A percentile compares a stretch with the other conserved stretches of the same genome.
Conservation (phyloP, 1,139 yeast genomes). For the Nakaseomyces glabratus region DNA sequence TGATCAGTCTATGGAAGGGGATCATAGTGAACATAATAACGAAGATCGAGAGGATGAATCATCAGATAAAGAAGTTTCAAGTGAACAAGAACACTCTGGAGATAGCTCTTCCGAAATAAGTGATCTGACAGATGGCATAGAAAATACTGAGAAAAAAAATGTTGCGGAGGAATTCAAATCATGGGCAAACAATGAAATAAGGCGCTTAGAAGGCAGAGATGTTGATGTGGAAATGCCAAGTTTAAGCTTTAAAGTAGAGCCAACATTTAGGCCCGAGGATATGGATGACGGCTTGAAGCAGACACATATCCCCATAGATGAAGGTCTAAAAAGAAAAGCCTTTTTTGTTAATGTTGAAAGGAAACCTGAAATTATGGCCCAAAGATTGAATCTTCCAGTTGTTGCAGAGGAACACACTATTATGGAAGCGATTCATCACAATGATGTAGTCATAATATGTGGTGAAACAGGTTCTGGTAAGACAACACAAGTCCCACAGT, state of each 20-base stretch:
- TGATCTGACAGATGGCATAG: no score
- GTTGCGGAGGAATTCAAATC: conserved; percentile 41
- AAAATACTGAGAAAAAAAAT: conserved; percentile 16
- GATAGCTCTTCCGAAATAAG: conserved; percentile 15
- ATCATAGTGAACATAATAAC: no score
- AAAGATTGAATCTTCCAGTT: conserved; percentile 73
- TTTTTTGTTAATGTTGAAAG: conserved; percentile 62
- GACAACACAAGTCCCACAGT: conserved; percentile 71
- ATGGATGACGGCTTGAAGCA: conserved; percentile 54
- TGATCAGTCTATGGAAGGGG: conserved; percentile 15
- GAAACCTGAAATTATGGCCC: conserved; percentile 51
- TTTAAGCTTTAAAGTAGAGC: conserved; percentile 35
- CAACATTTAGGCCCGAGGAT: conserved; percentile 52
- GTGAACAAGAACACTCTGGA: conserved; percentile 14
- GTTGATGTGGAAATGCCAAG: conserved; percentile 41
- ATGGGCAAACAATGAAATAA: conserved; percentile 45
- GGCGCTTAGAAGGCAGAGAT: conserved; percentile 51
- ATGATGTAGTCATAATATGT: conserved; percentile 83
- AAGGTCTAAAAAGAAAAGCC: conserved; percentile 49
- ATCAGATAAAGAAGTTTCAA: not conserved
- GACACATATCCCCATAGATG: conserved; percentile 48
- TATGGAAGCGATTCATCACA: conserved; percentile 93
- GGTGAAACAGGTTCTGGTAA: conserved; percentile 90
- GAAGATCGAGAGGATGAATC: not conserved
- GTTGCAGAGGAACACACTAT: conserved; percentile 84